phyloP scores from a whole-genome alignment of 495 filamentous ascomycete species.

The Amniculicola lignicola region DNA sequence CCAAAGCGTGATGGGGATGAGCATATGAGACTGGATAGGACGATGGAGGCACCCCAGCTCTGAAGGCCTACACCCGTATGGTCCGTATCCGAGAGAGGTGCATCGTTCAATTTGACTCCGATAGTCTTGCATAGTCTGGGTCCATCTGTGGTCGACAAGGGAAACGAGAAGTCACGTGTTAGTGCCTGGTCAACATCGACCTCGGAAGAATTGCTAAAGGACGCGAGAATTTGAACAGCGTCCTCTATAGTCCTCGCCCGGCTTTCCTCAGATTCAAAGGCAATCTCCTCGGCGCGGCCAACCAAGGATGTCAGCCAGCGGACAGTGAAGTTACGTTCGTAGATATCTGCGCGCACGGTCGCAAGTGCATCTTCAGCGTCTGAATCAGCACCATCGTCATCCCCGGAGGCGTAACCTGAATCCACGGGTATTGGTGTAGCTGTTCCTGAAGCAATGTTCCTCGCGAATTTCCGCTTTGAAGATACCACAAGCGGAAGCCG shows the following conservation, averaged over 20 bases:
- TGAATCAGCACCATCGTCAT: conserved; percentile 4
- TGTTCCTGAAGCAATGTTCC: neutral
- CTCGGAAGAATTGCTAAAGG: conserved; percentile 9
- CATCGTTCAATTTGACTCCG: conserved; percentile 18
- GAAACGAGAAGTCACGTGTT: conserved; percentile 16
- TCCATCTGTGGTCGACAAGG: neutral
- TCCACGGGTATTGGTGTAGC: conserved; percentile 5
- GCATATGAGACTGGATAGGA: conserved; percentile 16
- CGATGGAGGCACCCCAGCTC: conserved; percentile 27
- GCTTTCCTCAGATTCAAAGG: conserved; percentile 4
- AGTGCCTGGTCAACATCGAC: neutral
- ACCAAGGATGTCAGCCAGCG: conserved; percentile 25
- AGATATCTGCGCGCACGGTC: conserved; percentile 10
- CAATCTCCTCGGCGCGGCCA: conserved; percentile 5
- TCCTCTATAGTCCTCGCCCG: conserved; percentile 10
- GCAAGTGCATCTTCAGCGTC: neutral
- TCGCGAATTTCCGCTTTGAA: neutral
- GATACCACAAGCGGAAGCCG: neutral
- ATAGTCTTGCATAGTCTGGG: too few relatives aligned
- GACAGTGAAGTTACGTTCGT: conserved; percentile 13
- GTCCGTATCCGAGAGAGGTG: conserved; percentile 26
- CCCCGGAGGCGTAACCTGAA: conserved; percentile 25
- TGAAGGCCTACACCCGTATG: conserved; percentile 28
- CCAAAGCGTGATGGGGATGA: conserved; percentile 2
- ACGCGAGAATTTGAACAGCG: conserved; percentile 17